Conservation (phyloP, 2,329 filamentous ascomycete genomes). For the Aureobasidium sp. region DNA sequence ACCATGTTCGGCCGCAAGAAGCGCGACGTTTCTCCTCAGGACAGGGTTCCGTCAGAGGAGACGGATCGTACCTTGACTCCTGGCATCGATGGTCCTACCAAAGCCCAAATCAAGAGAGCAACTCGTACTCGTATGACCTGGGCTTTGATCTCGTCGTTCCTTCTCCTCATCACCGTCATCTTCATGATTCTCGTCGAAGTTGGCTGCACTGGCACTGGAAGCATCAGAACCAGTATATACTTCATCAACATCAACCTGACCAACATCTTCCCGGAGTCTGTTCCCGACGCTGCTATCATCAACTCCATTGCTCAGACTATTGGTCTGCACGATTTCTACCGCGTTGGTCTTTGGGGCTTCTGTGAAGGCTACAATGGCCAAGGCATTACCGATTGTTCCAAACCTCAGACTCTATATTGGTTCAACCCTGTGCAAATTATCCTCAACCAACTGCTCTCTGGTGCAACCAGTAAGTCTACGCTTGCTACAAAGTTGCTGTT, state of each 20-base stretch:
- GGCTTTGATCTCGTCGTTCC: conserved; percentile 57
- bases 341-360: conserved; percentile 84
- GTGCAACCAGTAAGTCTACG: conserved; percentile 59
- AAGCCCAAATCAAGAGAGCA: conserved; percentile 39
- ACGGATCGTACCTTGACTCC: conserved; percentile 25
- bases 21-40: conserved; percentile 17
- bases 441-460: conserved; percentile 68
- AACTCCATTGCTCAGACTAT: conserved; percentile 82
- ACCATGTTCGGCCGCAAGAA: conserved; percentile 29
- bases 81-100: conserved; percentile 25
- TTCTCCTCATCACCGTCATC: conserved; percentile 67
- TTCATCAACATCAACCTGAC: conserved; percentile 80
- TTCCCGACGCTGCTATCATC: conserved; percentile 67
- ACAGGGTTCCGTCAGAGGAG: conserved; percentile 14
- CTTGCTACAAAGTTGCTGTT: not conserved
- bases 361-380: conserved; percentile 76
- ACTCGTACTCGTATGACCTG: conserved; percentile 53
- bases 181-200: conserved; percentile 78
- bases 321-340: conserved; percentile 90
- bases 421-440: conserved; percentile 86
- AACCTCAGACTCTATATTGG: conserved; percentile 67
- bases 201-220: conserved; percentile 58
- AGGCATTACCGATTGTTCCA: conserved; percentile 70
- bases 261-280: conserved; percentile 67
- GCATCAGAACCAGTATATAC: conserved; percentile 63